These are phyloP conservation scores for Rhododendron mucronatum DNA, from an alignment of 148 eudicot genomes.

Conservation along the genomic window DNA sequence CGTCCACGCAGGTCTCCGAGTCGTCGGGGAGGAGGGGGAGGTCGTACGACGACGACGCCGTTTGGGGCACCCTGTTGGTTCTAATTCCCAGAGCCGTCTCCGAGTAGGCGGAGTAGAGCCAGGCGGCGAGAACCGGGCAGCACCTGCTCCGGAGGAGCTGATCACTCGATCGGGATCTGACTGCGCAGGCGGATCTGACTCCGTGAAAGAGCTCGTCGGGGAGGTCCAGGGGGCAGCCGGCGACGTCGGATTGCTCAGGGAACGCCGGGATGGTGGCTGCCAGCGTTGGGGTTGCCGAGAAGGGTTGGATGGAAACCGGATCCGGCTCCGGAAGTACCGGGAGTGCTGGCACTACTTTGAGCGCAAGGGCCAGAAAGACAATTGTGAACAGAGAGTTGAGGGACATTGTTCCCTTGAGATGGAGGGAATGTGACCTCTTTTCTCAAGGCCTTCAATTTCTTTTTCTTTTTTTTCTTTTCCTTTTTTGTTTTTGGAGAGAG, in stretches of 20 bases:
- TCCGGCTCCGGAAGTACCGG: slow-evolving; percentile 32
- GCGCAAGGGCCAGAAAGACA: slow-evolving; percentile 11
- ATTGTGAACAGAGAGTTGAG: neutral
- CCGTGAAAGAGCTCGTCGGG: slow-evolving; percentile 49
- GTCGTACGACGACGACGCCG: slow-evolving; percentile 23
- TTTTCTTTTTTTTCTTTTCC: too few relatives aligned
- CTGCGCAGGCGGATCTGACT: slow-evolving; percentile 41
- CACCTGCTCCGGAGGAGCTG: slow-evolving; percentile 31
- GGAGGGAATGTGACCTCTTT: too few relatives aligned
- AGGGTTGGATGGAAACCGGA: slow-evolving; percentile 12
- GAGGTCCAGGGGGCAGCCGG: slow-evolving; percentile 59
- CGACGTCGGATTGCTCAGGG: slow-evolving; percentile 62
- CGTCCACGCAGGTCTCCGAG: slow-evolving; percentile 62
- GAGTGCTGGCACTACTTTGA: slow-evolving; percentile 8
- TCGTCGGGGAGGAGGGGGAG: slow-evolving; percentile 81
- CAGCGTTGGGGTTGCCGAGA: neutral
- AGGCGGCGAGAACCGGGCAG: slow-evolving; percentile 84
- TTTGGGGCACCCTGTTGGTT: neutral
- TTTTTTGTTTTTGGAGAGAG: too few relatives aligned
- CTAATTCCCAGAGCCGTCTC: slow-evolving; percentile 31
- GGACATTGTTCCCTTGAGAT: slow-evolving; percentile 10
- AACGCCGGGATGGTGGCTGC: slow-evolving; percentile 69
- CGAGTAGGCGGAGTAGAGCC: slow-evolving; percentile 76
- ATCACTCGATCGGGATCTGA: neutral
- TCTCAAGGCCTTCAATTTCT: too few relatives aligned